Conservation (phyloP, 2,329 filamentous ascomycete species). For the Clarireedia hainanense region DNA sequence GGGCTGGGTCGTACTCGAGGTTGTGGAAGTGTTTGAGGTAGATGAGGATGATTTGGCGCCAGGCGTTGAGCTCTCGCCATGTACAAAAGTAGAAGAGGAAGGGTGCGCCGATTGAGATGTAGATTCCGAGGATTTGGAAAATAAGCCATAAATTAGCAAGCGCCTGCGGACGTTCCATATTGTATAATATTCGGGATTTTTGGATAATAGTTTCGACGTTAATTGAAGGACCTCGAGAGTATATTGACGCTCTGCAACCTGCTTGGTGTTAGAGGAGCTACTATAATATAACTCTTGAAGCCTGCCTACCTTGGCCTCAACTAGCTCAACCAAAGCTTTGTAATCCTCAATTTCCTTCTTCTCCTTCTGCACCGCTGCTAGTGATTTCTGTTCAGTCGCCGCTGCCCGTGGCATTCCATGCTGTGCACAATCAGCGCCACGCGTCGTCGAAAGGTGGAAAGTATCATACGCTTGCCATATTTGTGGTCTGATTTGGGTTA, state of each 20-base stretch:
- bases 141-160: slow-evolving; percentile 51
- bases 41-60: slow-evolving; percentile 51
- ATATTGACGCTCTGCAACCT: slow-evolving; percentile 29
- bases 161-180: slow-evolving; percentile 83
- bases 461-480: slow-evolving; percentile 32
- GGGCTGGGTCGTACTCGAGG: slow-evolving; percentile 43
- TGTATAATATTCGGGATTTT: slow-evolving; percentile 86
- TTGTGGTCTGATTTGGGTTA: slow-evolving; percentile 10
- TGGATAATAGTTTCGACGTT: slow-evolving; percentile 63
- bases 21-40: slow-evolving; percentile 47
- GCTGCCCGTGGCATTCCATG: slow-evolving; percentile 74
- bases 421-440: slow-evolving; percentile 40
- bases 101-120: slow-evolving; percentile 47
- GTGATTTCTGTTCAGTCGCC: slow-evolving; percentile 50
- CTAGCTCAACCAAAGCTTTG: slow-evolving; percentile 58
- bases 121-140: slow-evolving; percentile 44
- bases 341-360: slow-evolving; percentile 70
- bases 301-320: slow-evolving; percentile 54
- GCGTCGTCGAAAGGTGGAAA: background rate
- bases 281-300: background rate
- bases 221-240: slow-evolving; percentile 51
- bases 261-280: too few species aligned
- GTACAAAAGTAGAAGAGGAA: slow-evolving; percentile 42
- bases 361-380: slow-evolving; percentile 64
- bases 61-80: slow-evolving; percentile 52